These are phyloP conservation scores for Fomitopsis palustris DNA, from an alignment of 1,284 basidiomycete species.

Conservation along the genomic window DNA sequence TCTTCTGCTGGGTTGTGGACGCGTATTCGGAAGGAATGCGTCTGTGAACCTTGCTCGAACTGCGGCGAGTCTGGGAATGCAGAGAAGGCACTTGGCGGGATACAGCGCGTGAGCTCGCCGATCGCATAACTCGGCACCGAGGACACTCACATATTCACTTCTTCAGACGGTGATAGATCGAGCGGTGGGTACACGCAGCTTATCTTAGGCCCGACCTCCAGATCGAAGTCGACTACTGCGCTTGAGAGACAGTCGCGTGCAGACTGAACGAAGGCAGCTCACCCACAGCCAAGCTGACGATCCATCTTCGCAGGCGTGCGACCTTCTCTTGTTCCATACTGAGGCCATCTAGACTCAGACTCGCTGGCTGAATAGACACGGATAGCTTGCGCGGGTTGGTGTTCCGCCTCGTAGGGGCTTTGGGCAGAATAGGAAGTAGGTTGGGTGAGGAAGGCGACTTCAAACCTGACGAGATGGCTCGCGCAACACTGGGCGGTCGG, in stretches of 20 bases:
- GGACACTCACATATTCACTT: conserved; percentile 77
- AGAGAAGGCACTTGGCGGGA: conserved; percentile 74
- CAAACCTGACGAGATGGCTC: conserved; percentile 12
- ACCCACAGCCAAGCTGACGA: conserved; percentile 77
- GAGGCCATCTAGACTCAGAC: conserved; percentile 25
- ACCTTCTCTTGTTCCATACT: conserved; percentile 46
- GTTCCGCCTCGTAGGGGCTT: conserved; percentile 33
- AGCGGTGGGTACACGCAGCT: conserved; percentile 67
- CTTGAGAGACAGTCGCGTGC: conserved; percentile 5
- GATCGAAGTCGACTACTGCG: conserved; percentile 79
- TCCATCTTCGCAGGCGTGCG: conserved; percentile 65
- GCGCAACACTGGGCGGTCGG: conserved; percentile 3
- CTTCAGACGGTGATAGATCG: conserved; percentile 60
- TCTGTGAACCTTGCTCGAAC: conserved; percentile 71
- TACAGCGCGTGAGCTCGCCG: neutral
- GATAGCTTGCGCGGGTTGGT: conserved; percentile 34
- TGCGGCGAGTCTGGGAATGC: conserved; percentile 90
- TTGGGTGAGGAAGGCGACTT: conserved; percentile 31
- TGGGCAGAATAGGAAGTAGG: conserved; percentile 22
- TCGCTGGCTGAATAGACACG: conserved; percentile 12
- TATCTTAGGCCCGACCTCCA: conserved; percentile 84
- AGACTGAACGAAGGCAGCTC: conserved; percentile 13
- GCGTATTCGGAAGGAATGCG: conserved; percentile 73
- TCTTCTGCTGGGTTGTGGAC: conserved; percentile 31
- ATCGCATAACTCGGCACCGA: neutral